Conservation (phyloP, 2,329 filamentous ascomycete genomes). For the Botrytis elliptica region DNA sequence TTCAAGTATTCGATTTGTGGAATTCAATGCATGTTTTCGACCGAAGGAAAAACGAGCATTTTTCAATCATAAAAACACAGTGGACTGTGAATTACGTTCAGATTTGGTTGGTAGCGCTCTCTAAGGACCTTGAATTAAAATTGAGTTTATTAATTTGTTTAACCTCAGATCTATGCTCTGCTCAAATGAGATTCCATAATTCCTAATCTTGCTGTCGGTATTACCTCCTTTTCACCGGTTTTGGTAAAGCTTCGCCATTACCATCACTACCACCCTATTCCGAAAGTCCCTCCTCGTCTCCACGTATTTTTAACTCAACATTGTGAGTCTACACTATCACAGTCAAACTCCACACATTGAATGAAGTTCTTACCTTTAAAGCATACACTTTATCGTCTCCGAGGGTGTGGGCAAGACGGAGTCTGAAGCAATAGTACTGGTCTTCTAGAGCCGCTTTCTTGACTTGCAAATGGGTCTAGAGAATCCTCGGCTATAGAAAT, state of each 20-base stretch:
- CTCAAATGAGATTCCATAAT: background rate
- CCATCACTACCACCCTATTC: background rate
- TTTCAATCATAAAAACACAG: background rate
- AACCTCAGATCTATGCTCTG: background rate
- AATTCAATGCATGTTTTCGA: background rate
- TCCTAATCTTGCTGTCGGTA: background rate
- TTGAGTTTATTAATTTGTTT: fast-evolving
- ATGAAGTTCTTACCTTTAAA: background rate
- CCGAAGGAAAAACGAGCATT: too few species aligned
- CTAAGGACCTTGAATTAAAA: background rate
- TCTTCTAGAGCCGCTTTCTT: background rate
- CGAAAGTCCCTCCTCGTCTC: background rate
- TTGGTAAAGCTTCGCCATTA: background rate
- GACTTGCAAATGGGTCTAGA: background rate
- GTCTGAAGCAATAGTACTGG: fast-evolving
- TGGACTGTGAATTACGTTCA: background rate
- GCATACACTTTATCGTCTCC: background rate
- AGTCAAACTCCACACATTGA: background rate
- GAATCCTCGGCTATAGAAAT: background rate
- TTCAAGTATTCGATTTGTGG: background rate
- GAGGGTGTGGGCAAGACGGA: background rate
- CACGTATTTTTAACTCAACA: background rate
- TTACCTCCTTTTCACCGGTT: background rate
- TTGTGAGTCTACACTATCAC: background rate
- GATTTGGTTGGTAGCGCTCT: background rate